These are phyloP conservation scores for Podila clonocystis DNA, from an alignment of 192 early-diverging fungal species.

Conservation along the genomic window DNA sequence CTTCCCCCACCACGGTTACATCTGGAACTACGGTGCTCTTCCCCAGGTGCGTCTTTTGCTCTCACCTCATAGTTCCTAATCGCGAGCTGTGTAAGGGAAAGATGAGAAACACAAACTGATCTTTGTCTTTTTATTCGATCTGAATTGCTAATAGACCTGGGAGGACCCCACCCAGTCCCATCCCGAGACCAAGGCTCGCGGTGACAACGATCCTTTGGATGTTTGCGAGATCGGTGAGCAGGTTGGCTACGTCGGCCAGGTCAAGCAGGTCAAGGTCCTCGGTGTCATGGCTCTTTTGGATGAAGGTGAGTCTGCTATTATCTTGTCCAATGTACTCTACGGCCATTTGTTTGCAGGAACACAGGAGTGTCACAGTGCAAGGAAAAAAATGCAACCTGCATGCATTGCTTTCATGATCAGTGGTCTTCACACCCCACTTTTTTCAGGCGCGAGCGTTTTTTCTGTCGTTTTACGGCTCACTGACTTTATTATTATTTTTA, in stretches of 20 bases:
- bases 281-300: conserved; percentile 99
- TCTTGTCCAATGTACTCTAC: too few species aligned
- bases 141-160: conserved; percentile 78
- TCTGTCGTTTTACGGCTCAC: too few species aligned
- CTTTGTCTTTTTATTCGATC: not conserved
- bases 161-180: conserved; percentile 93
- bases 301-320: conserved; percentile 70
- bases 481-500: too few species aligned
- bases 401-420: too few species aligned
- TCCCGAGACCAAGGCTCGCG: conserved; percentile 94
- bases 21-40: conserved; percentile 99
- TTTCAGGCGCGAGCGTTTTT: too few species aligned
- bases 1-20: conserved; percentile 99
- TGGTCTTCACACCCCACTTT: too few species aligned
- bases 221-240: conserved; percentile 98
- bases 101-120: not conserved
- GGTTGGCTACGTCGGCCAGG: conserved; percentile 90
- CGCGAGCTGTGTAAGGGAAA: too few species aligned
- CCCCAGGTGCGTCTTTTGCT: conserved; percentile 71
- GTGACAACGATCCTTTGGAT: conserved; percentile 98
- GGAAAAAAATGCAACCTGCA: too few species aligned
- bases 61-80: too few species aligned
- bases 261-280: conserved; percentile 99
- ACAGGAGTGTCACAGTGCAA: too few species aligned
- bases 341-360: too few species aligned